Conservation (phyloP, 1,284 basidiomycete genomes). For the Wolfiporia cocos region DNA sequence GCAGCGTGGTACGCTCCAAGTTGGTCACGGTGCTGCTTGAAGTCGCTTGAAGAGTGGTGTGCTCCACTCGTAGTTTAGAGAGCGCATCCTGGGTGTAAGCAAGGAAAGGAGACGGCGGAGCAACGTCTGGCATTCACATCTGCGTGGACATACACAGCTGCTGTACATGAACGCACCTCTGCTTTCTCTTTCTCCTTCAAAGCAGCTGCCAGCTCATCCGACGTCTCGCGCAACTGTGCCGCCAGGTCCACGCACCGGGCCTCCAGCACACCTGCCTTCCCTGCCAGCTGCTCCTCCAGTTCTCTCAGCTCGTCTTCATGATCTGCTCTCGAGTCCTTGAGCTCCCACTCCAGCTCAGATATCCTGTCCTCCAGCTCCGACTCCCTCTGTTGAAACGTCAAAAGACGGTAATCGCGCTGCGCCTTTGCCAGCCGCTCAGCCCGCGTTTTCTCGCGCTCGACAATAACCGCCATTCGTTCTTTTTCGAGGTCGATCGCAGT, state of each 20-base stretch:
- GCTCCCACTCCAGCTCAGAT: constrained; percentile 27
- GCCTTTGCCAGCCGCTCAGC: constrained; percentile 48
- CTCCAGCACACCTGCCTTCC: constrained; percentile 32
- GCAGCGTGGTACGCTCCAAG: constrained; percentile 49
- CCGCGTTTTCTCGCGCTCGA: constrained; percentile 44
- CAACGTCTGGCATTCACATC: constrained; percentile 4
- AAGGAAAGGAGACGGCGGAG: background rate
- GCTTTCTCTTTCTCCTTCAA: constrained; percentile 32
- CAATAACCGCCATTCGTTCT: constrained; percentile 41
- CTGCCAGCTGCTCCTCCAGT: constrained; percentile 24
- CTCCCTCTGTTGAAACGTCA: constrained; percentile 56
- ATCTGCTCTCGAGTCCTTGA: constrained; percentile 40
- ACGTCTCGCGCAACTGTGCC: constrained; percentile 28
- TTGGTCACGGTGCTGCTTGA: constrained; percentile 40
- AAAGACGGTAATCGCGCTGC: constrained; percentile 58
- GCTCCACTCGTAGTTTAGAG: constrained; percentile 20
- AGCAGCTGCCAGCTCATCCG: constrained; percentile 36
- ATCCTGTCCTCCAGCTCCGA: constrained; percentile 43
- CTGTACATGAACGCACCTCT: constrained; percentile 18
- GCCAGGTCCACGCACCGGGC: constrained; percentile 23
- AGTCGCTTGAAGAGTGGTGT: constrained; percentile 40
- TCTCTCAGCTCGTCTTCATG: constrained; percentile 30
- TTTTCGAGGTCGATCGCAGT: constrained; percentile 45
- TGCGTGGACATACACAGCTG: constrained; percentile 4
- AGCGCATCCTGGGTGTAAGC: constrained; percentile 27